Percentiles rank a stretch among this genome's conserved stretches.
Conservation (phyloP, 352 stramenopile species). For the Aphanomyces astaci region DNA sequence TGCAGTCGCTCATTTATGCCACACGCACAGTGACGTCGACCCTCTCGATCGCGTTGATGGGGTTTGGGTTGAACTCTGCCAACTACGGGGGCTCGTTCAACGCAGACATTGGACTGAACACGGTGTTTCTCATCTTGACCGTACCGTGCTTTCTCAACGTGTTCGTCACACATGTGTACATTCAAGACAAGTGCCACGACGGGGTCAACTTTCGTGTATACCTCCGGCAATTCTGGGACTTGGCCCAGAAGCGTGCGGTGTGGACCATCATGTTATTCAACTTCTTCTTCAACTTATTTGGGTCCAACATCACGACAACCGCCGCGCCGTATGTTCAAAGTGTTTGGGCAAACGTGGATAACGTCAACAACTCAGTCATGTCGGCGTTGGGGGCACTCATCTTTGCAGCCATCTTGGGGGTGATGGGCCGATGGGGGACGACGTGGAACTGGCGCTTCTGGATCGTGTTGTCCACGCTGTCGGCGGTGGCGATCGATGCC, state of each 20-base stretch:
- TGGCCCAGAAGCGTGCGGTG: constrained; percentile 16
- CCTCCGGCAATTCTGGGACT: neutral
- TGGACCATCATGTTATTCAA: constrained; percentile 15
- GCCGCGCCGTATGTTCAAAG: constrained; percentile 11
- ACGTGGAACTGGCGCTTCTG: constrained; percentile 42
- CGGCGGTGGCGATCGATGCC: constrained; percentile 35
- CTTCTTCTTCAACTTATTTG: constrained; percentile 16
- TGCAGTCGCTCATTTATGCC: constrained; percentile 53
- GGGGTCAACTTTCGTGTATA: constrained; percentile 11
- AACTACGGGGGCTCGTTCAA: constrained; percentile 46
- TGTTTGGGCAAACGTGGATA: constrained; percentile 9
- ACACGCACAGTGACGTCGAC: constrained; percentile 16
- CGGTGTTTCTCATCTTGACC: constrained; percentile 29
- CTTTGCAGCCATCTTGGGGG: neutral
- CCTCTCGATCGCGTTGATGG: constrained; percentile 36
- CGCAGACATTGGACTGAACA: constrained; percentile 41
- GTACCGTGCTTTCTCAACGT: constrained; percentile 14
- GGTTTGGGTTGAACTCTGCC: constrained; percentile 36
- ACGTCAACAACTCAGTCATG: constrained; percentile 13
- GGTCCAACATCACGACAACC: neutral
- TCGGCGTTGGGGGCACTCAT: constrained; percentile 1
- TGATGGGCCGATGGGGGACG: neutral
- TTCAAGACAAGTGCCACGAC: neutral
- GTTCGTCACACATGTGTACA: neutral
- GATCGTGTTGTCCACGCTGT: constrained; percentile 30